Base-by-base conservation (phyloP, 306 rosid genomes). In the Cicer chorassanicum region DNA sequence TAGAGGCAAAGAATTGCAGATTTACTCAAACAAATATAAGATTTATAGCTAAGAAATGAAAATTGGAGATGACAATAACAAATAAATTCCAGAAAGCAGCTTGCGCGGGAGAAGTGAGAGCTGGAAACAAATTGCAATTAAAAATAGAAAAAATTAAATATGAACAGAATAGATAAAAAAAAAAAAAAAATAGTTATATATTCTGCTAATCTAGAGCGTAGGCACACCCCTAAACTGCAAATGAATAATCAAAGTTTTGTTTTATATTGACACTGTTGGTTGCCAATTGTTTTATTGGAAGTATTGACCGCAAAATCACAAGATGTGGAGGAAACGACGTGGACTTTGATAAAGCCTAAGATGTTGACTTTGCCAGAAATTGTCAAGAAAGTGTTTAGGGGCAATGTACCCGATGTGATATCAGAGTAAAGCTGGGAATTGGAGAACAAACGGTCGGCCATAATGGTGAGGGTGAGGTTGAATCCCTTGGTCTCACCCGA, bases 361-460 rank as follows among this genome's bases (percentile, higher is more conserved):
- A 94, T 67, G 44, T 1, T 72, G 5, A 84, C 95, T 78, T 79
- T 89, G 4, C 99, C 99, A 7, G 88, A 54, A 12, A 89, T 55
- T 38, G 16, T 81, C 1, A 89, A 5, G 24, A 40, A 70, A 34
- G 89, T 61, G 76, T 73, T 90, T 2, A 94, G 61, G 21, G 96
- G 89, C 80, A 94, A 9, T 44, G 79, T 21, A 9, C 97, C 99
- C 44, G 93, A 73, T 8, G 60, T 40, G 15, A 77, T 78, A 80
- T 94, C 99, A 4, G 88, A 54, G 43, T 41, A 76, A n/a, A 92
- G 65, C 78, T 87, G 68, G 18, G 96, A 54, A 70, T 67, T 63
- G 9, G 79, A 84, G 14, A 91, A 70, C 43, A 90, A 24, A 1
- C 93, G 89, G 45, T 94, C 91, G 0, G 92, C 97, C 96, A 88